Conservation (phyloP, 805 yeast genomes). For the Saccharomycopsis fodiens region DNA sequence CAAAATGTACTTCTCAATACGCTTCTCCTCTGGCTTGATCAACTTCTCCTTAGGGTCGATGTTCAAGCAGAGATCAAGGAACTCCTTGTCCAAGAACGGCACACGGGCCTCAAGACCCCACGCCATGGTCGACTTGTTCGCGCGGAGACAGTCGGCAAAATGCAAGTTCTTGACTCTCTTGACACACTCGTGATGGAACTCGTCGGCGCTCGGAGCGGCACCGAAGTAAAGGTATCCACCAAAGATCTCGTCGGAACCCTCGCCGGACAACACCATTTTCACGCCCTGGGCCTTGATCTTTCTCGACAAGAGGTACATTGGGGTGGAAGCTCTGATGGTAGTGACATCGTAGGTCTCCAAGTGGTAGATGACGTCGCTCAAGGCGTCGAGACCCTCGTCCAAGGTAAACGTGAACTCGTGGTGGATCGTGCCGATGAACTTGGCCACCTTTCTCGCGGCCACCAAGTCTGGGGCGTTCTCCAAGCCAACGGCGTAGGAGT, state of each 20-base stretch:
- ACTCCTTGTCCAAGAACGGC: constrained; percentile 93
- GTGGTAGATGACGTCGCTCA: constrained; percentile 89
- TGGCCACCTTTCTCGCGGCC: constrained; percentile 96
- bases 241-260: constrained; percentile 97
- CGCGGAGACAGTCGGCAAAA: constrained; percentile 94
- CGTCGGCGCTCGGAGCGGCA: constrained; percentile 86
- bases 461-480: constrained; percentile 96
- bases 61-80: constrained; percentile 89
- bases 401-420: constrained; percentile 97
- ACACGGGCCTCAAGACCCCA: constrained; percentile 99
- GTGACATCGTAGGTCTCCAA: constrained; percentile 98
- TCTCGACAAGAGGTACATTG: constrained; percentile 93
- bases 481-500: constrained; percentile 94
- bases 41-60: constrained; percentile 89
- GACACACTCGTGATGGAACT: constrained; percentile 94
- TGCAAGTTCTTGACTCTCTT: constrained; percentile 96
- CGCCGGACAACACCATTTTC: constrained; percentile 98
- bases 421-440: constrained; percentile 90
- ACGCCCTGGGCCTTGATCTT: constrained; percentile 99
- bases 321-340: constrained; percentile 97
- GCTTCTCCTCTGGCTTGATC: constrained; percentile 62
- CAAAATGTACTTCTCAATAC: constrained; percentile 89
- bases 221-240: constrained; percentile 99
- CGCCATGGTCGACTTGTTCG: constrained; percentile 99
- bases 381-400: constrained; percentile 94